phyloP scores from a whole-genome alignment of 495 filamentous ascomycete species.

The Hypoxylon intermedium region DNA sequence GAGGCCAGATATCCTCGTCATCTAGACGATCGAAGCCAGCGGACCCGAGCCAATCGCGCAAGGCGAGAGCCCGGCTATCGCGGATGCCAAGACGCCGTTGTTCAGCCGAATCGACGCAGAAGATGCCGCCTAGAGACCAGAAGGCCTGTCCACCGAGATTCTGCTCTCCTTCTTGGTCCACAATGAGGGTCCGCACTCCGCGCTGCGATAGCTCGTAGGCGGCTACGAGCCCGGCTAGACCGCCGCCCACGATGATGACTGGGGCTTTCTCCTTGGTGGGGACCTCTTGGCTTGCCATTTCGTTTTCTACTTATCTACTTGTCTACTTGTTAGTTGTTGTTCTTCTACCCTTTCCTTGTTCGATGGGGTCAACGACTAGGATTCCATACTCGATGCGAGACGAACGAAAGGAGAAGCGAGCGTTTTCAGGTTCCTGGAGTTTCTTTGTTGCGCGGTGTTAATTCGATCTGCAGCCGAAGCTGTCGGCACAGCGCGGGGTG shows the following conservation, averaged over 20 bases:
- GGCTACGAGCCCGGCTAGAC: constrained; percentile 60
- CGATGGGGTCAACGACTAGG: too few species aligned
- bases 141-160: constrained; percentile 61
- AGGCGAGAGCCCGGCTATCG: constrained; percentile 55
- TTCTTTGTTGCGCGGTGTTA: too few species aligned
- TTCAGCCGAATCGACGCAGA: constrained; percentile 56
- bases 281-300: too few species aligned
- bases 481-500: too few species aligned
- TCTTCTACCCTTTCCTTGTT: too few species aligned
- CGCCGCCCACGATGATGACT: constrained; percentile 59
- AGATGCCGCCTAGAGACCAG: constrained; percentile 62
- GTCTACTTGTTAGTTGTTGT: too few species aligned
- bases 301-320: too few species aligned
- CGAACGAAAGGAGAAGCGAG: too few species aligned
- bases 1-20: constrained; percentile 57
- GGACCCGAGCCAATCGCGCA: constrained; percentile 58
- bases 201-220: constrained; percentile 57
- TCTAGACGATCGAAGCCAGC: constrained; percentile 57
- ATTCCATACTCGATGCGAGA: too few species aligned
- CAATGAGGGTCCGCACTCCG: constrained; percentile 47
- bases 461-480: too few species aligned
- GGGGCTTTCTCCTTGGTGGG: constrained; percentile 34
- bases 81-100: constrained; percentile 59
- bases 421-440: too few species aligned
- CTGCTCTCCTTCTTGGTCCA: constrained; percentile 58